Conservation (phyloP, 2,329 filamentous ascomycete species). For the Alternaria consortialis region DNA sequence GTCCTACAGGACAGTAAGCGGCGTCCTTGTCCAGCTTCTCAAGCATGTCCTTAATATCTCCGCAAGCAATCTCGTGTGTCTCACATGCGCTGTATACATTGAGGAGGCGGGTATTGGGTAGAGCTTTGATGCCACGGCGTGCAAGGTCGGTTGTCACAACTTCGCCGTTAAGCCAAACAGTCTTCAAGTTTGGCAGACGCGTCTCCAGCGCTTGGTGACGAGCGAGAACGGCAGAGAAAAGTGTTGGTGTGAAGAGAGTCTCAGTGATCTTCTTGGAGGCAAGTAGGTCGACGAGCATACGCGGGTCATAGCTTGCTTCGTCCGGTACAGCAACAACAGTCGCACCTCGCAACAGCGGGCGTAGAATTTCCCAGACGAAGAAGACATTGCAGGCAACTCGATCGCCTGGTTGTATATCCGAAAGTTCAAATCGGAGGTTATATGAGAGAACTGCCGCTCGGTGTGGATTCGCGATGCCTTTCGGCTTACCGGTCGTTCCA, state of each 20-base stretch:
- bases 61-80: conserved; percentile 81
- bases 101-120: conserved; percentile 74
- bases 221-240: conserved; percentile 76
- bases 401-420: conserved; percentile 74
- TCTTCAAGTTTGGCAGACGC: conserved; percentile 71
- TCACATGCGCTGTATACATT: conserved; percentile 87
- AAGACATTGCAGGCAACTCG: conserved; percentile 89
- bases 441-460: conserved; percentile 78
- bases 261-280: conserved; percentile 74
- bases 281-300: conserved; percentile 75
- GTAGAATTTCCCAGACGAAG: conserved; percentile 85
- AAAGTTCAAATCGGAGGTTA: conserved; percentile 73
- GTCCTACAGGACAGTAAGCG: conserved; percentile 77
- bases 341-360: conserved; percentile 77
- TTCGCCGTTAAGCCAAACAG: conserved; percentile 83
- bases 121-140: conserved; percentile 70
- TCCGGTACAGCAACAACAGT: conserved; percentile 80
- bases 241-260: conserved; percentile 83
- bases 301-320: conserved; percentile 79
- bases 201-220: conserved; percentile 71
- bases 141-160: conserved; percentile 82
- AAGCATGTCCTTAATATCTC: conserved; percentile 75
- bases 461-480: conserved; percentile 83
- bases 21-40: conserved; percentile 64
- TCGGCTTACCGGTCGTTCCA: conserved; percentile 80